Percentiles rank a stretch among this genome's conserved stretches.
Conservation (phyloP, 495 filamentous ascomycete species). For the Aspergillus biplanus region DNA sequence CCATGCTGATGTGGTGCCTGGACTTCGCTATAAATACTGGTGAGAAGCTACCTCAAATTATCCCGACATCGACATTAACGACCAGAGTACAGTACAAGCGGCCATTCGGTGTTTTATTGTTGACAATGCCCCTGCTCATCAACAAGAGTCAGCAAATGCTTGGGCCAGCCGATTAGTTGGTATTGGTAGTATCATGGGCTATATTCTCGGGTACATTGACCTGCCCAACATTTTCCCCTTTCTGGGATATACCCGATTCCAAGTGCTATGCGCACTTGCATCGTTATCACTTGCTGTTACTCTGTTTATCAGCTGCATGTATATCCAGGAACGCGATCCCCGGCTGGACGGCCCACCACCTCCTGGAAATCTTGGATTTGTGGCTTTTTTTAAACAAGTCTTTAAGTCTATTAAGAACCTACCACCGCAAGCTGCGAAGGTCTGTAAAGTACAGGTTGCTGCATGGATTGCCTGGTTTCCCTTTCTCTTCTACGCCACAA, state of each 20-base stretch:
- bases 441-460: slow-evolving; percentile 86
- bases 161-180: slow-evolving; percentile 83
- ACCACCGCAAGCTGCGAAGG: slow-evolving; percentile 76
- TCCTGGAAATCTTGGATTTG: slow-evolving; percentile 61
- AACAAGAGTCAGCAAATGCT: slow-evolving; percentile 86
- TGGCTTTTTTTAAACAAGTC: slow-evolving; percentile 77
- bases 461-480: slow-evolving; percentile 97
- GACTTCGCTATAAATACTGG: slow-evolving; percentile 94
- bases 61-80: not conserved
- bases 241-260: slow-evolving; percentile 84
- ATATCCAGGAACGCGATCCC: slow-evolving; percentile 79
- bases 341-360: slow-evolving; percentile 65
- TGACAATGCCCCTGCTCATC: slow-evolving; percentile 84
- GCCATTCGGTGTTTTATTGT: slow-evolving; percentile 88
- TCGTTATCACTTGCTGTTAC: slow-evolving; percentile 69
- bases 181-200: slow-evolving; percentile 84
- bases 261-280: slow-evolving; percentile 83
- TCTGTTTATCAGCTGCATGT: slow-evolving; percentile 63
- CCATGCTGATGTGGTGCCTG: slow-evolving; percentile 81
- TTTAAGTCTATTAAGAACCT: slow-evolving; percentile 74
- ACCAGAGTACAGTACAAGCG: slow-evolving; percentile 68
- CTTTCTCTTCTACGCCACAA: slow-evolving; percentile 91
- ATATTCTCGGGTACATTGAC: slow-evolving; percentile 78
- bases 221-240: slow-evolving; percentile 72
- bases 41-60: slow-evolving; percentile 39